Evolutionary conservation across 2,329 filamentous ascomycete species (phyloP).

Genomic region (Hypoxylon sp.): DNA sequence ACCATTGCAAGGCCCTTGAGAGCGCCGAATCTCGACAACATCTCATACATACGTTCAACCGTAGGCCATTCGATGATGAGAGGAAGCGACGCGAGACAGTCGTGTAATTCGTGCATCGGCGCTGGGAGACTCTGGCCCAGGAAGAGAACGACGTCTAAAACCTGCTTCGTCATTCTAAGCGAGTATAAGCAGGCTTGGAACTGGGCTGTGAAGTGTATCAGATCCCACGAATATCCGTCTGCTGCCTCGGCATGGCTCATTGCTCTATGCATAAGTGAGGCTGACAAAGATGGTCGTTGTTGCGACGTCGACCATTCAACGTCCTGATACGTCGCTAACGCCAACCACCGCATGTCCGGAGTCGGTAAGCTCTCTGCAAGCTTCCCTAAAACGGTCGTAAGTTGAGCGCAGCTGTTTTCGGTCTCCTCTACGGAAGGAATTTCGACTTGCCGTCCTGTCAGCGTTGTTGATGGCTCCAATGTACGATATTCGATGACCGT

Average conservation of each 20-base stretch:
- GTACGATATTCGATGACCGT: slow-evolving; percentile 51
- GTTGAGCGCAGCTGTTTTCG: slow-evolving; percentile 31
- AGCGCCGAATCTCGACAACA: slow-evolving; percentile 24
- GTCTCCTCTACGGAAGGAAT: slow-evolving; percentile 37
- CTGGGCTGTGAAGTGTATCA: slow-evolving; percentile 68
- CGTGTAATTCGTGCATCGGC: slow-evolving; percentile 27
- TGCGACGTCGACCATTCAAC: slow-evolving; percentile 45
- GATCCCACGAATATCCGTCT: slow-evolving; percentile 58
- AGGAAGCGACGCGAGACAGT: slow-evolving; percentile 34
- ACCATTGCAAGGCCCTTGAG: slow-evolving; percentile 23
- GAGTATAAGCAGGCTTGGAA: slow-evolving; percentile 69
- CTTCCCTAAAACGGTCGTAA: slow-evolving; percentile 39
- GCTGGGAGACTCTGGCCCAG: slow-evolving; percentile 23
- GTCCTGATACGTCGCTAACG: slow-evolving; percentile 50
- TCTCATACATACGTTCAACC: slow-evolving; percentile 30
- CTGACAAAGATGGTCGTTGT: slow-evolving; percentile 44
- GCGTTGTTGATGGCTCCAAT: slow-evolving; percentile 41
- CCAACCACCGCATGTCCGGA: slow-evolving; percentile 44
- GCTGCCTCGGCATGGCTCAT: slow-evolving; percentile 42
- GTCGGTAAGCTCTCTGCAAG: slow-evolving; percentile 30
- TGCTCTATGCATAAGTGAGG: slow-evolving; percentile 43
- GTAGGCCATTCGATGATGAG: slow-evolving; percentile 41
- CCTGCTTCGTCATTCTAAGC: slow-evolving; percentile 62
- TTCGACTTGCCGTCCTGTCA: slow-evolving; percentile 45
- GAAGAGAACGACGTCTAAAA: slow-evolving; percentile 47